phyloP scores from a whole-genome alignment of 2,329 filamentous ascomycete genomes.

The Dactylellina cionopaga region DNA sequence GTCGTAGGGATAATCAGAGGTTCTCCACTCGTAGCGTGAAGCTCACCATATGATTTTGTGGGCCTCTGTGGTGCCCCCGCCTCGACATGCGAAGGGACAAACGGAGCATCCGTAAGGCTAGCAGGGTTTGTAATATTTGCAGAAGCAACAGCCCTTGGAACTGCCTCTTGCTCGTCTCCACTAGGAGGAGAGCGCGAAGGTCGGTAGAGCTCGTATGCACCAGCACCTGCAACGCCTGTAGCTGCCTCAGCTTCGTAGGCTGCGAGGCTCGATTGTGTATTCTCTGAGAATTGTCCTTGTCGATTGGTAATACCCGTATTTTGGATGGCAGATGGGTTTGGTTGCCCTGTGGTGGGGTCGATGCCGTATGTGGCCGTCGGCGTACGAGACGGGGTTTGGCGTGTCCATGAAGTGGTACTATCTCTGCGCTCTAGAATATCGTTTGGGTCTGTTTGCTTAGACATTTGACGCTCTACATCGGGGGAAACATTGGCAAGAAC shows the following conservation, averaged over 20 bases:
- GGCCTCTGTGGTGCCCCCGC: slow-evolving; percentile 8
- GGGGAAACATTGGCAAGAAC: slow-evolving; percentile 54
- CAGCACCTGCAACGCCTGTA: slow-evolving; percentile 45
- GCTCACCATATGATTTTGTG: slow-evolving; percentile 37
- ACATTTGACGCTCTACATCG: slow-evolving; percentile 55
- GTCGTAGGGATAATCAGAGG: slow-evolving; percentile 45
- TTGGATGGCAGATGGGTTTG: slow-evolving; percentile 40
- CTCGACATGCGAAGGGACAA: slow-evolving; percentile 22
- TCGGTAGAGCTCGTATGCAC: slow-evolving; percentile 48
- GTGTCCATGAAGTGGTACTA: slow-evolving; percentile 37
- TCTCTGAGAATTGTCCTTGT: background rate
- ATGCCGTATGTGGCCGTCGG: slow-evolving; percentile 56
- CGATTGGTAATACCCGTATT: background rate
- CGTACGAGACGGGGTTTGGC: slow-evolving; percentile 54
- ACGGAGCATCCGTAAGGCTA: slow-evolving; percentile 50
- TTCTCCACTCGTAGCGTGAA: slow-evolving; percentile 24
- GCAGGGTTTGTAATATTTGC: slow-evolving; percentile 30
- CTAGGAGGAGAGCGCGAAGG: slow-evolving; percentile 26
- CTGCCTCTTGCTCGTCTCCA: slow-evolving; percentile 66
- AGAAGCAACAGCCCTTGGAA: slow-evolving; percentile 69
- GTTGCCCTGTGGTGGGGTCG: slow-evolving; percentile 54
- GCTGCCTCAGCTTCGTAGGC: slow-evolving; percentile 50
- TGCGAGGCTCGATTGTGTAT: slow-evolving; percentile 28
- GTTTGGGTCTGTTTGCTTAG: slow-evolving; percentile 19
- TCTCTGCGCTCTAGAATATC: slow-evolving; percentile 27